phyloP scores from a whole-genome alignment of 2,329 filamentous ascomycete species.

The Aurifilum marmelostoma region DNA sequence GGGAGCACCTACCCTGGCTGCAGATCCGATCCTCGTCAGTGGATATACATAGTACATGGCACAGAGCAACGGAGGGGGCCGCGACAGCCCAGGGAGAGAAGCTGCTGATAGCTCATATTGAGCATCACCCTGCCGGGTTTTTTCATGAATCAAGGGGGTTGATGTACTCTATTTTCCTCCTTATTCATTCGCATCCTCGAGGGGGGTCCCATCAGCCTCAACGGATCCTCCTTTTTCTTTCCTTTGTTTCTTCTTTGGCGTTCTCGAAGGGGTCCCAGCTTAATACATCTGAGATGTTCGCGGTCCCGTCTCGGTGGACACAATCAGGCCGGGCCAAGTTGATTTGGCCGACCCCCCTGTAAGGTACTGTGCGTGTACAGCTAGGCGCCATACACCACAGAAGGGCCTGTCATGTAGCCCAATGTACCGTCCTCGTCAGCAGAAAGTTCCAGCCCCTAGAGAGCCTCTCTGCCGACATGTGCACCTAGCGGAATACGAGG shows the following conservation, averaged over 20 bases:
- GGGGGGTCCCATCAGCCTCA: not conserved
- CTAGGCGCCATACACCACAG: not conserved
- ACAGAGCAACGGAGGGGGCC: not conserved
- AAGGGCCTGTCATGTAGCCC: not conserved
- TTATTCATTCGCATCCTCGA: not conserved
- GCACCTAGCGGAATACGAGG: slow-evolving; percentile 6
- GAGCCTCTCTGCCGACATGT: slow-evolving; percentile 3
- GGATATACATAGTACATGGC: not conserved
- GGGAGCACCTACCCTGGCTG: not conserved
- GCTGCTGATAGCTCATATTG: not conserved
- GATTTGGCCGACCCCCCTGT: not conserved
- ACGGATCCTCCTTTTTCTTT: not conserved
- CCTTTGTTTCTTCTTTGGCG: too few relatives aligned
- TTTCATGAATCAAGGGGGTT: not conserved
- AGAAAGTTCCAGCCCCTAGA: not conserved
- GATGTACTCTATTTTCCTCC: not conserved
- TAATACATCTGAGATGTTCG: not conserved
- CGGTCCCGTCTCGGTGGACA: not conserved
- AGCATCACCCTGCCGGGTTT: not conserved
- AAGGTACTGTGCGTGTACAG: not conserved
- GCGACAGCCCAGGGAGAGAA: not conserved
- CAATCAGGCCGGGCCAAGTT: not conserved
- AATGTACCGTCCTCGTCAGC: not conserved
- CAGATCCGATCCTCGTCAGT: slow-evolving; percentile 4
- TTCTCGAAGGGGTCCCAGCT: not conserved